Percentiles rank a stretch among this genome's conserved stretches.
Evolutionary conservation across 331 rosid genomes (phyloP).

Genomic region (Acacia pycnantha): DNA sequence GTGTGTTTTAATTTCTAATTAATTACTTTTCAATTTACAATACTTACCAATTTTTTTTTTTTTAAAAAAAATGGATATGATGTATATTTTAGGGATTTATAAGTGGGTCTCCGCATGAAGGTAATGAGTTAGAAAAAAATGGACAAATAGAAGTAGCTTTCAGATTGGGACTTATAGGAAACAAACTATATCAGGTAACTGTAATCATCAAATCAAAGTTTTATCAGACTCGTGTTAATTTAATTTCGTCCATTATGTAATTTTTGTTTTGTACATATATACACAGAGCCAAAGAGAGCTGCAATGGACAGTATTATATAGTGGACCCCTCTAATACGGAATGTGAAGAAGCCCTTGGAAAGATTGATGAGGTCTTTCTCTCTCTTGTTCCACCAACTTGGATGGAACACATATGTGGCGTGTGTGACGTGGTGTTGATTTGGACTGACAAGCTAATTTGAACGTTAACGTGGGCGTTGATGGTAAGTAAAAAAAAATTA

Average conservation of each 20-base stretch:
- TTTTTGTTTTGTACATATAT: not conserved
- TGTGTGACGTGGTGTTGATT: too few relatives aligned
- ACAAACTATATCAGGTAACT: not conserved
- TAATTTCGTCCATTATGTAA: not conserved
- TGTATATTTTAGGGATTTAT: not conserved
- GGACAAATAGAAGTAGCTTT: not conserved
- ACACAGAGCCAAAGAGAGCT: constrained; percentile 2
- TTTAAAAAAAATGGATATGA: not conserved
- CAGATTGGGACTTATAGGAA: not conserved
- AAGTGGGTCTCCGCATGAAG: not conserved
- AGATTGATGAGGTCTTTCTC: not conserved
- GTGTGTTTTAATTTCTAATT: not conserved
- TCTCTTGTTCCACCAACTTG: too few relatives aligned
- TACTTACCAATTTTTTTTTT: not conserved
- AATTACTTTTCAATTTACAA: too few relatives aligned
- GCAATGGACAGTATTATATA: not conserved
- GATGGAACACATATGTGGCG: too few relatives aligned
- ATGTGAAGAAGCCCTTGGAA: not conserved
- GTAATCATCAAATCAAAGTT: not conserved
- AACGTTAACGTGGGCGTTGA: too few relatives aligned
- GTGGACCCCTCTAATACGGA: not conserved
- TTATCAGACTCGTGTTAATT: not conserved
- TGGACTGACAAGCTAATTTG: too few relatives aligned
- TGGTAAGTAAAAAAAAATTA: too few relatives aligned
- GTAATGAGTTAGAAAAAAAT: too few relatives aligned